These are phyloP conservation scores for Lactarius evosmus DNA, from an alignment of 768 basidiomycete species.

Conservation along the genomic window DNA sequence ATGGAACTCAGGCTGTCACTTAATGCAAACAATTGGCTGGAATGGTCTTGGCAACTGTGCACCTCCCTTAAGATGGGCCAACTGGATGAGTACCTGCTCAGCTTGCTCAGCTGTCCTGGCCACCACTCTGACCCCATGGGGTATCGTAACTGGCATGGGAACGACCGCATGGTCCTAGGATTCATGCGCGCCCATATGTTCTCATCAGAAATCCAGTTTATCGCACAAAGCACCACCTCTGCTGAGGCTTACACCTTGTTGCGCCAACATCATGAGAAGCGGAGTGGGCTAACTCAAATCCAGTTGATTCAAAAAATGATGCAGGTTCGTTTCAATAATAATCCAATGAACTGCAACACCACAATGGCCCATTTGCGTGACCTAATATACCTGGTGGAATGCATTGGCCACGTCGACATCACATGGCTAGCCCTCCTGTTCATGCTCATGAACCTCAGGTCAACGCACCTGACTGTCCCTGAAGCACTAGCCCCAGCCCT, in stretches of 20 bases:
- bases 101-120: background rate
- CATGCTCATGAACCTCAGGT: background rate
- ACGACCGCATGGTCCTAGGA: no score
- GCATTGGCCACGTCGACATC: background rate
- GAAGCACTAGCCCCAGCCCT: no score
- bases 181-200: background rate
- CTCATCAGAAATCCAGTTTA: background rate
- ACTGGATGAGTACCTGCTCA: background rate
- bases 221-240: background rate
- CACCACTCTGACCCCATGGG: background rate
- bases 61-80: background rate
- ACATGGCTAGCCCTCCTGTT: background rate
- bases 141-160: background rate
- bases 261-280: slow-evolving; percentile 23
- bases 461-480: no score
- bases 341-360: slow-evolving; percentile 7
- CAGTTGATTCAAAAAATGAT: slow-evolving; percentile 28
- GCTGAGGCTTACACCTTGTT: slow-evolving; percentile 23
- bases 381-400: background rate
- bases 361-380: background rate
- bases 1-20: background rate
- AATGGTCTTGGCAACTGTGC: background rate
- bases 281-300: slow-evolving; percentile 29
- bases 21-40: background rate
- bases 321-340: slow-evolving; percentile 18